Conservation (phyloP, 305 asterid genomes). For the Solanum chacoense region DNA sequence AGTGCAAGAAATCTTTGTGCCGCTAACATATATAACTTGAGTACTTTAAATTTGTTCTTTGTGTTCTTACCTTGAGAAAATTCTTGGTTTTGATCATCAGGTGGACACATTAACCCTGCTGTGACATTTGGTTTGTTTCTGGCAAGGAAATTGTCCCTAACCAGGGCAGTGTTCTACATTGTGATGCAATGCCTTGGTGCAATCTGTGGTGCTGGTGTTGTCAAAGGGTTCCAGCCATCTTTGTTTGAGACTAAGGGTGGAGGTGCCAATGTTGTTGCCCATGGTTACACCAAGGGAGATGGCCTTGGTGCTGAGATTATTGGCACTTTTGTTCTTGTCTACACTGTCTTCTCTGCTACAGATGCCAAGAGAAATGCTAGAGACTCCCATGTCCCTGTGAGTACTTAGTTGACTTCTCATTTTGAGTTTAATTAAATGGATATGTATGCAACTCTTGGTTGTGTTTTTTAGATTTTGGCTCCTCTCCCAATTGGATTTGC, state of each 20-base stretch:
- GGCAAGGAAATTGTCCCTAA: conserved; percentile 59
- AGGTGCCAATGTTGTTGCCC: conserved; percentile 44
- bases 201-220: conserved; percentile 68
- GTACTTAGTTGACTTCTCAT: conserved; percentile 8
- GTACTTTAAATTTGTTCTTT: background rate
- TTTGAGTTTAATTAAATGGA: background rate
- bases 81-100: conserved; percentile 18
- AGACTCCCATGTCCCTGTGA: conserved; percentile 72
- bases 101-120: conserved; percentile 78
- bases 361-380: conserved; percentile 82
- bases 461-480: conserved; percentile 43
- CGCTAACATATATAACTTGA: background rate
- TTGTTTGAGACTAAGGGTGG: conserved; percentile 39
- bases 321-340: conserved; percentile 63
- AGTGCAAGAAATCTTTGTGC: background rate
- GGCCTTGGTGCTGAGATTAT: conserved; percentile 72
- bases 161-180: conserved; percentile 51
- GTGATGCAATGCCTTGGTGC: conserved; percentile 76
- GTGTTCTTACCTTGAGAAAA: background rate
- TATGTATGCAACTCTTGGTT: background rate
- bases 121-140: conserved; percentile 66
- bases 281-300: conserved; percentile 60
- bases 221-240: conserved; percentile 61
- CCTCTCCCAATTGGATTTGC: conserved; percentile 76
- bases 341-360: conserved; percentile 68